phyloP scores from a whole-genome alignment of 768 basidiomycete genomes.

The Mycena belliarum region DNA sequence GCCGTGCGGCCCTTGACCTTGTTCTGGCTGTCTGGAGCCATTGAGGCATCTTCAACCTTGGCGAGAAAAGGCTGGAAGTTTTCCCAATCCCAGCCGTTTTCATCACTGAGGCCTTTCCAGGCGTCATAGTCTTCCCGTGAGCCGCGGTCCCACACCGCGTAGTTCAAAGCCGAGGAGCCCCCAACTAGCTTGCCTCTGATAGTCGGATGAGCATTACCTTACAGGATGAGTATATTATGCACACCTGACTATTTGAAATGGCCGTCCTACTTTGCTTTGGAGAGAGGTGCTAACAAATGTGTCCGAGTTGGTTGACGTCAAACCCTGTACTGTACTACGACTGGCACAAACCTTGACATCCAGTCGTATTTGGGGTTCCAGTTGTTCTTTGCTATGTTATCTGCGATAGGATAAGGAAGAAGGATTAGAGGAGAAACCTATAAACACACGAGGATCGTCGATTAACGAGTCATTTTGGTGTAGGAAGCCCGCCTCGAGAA shows the following conservation, averaged over 20 bases:
- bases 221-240: not conserved
- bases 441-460: not conserved
- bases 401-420: not conserved
- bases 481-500: constrained; percentile 11
- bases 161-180: constrained; percentile 4
- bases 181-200: constrained; percentile 6
- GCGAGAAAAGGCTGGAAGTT: not conserved
- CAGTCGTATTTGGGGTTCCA: constrained; percentile 11
- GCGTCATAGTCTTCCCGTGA: constrained; percentile 11
- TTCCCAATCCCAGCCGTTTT: constrained; percentile 11
- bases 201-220: not conserved
- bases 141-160: constrained; percentile 7
- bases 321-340: not conserved
- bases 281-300: not conserved
- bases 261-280: constrained; percentile 4
- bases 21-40: not conserved
- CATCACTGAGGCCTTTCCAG: not conserved
- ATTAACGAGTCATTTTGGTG: constrained; percentile 4
- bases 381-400: constrained; percentile 1
- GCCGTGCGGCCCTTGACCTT: not conserved
- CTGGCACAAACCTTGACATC: constrained; percentile 5
- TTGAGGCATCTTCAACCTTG: not conserved
- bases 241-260: constrained; percentile 5
- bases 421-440: no score
- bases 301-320: no score